Evolutionary conservation across 192 early-diverging fungal genomes (phyloP).

Genomic region (Podila epicladia): DNA sequence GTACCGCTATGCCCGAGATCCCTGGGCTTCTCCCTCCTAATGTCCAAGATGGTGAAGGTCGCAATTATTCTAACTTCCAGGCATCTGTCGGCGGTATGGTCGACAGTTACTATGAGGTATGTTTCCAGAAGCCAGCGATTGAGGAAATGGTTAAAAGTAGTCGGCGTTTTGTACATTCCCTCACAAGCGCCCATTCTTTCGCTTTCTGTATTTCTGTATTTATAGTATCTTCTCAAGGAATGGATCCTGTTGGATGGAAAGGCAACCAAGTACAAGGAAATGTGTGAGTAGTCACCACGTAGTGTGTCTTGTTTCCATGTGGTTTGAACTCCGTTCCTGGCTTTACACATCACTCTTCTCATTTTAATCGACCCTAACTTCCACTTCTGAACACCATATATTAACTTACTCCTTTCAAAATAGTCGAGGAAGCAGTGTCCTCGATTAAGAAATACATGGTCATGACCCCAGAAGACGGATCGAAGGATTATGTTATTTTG

Average conservation of each 20-base stretch:
- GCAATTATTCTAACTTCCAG: slow-evolving; percentile 7
- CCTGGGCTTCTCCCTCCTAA: slow-evolving; percentile 16
- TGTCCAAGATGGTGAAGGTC: neutral
- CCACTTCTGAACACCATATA: slow-evolving; percentile 11
- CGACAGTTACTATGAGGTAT: slow-evolving; percentile 72
- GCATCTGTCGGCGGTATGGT: slow-evolving; percentile 60
- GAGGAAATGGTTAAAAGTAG: neutral
- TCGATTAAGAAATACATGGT: slow-evolving; percentile 50
- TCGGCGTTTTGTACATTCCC: neutral
- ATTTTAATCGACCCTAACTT: neutral
- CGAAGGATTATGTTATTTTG: slow-evolving; percentile 29
- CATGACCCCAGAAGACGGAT: slow-evolving; percentile 11
- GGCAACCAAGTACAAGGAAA: slow-evolving; percentile 36
- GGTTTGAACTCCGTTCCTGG: neutral
- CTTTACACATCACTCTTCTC: neutral
- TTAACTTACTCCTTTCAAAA: neutral
- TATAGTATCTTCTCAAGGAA: slow-evolving; percentile 64
- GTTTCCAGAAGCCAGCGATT: neutral
- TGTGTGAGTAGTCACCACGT: slow-evolving; percentile 25
- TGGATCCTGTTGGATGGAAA: slow-evolving; percentile 56
- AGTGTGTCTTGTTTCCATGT: neutral
- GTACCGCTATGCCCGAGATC: slow-evolving; percentile 17
- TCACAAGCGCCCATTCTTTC: neutral
- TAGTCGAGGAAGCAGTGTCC: slow-evolving; percentile 41
- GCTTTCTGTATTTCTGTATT: neutral